These are phyloP conservation scores for Stemphylium lycopersici DNA, from an alignment of 2,329 filamentous ascomycete genomes.

Conservation along the genomic window DNA sequence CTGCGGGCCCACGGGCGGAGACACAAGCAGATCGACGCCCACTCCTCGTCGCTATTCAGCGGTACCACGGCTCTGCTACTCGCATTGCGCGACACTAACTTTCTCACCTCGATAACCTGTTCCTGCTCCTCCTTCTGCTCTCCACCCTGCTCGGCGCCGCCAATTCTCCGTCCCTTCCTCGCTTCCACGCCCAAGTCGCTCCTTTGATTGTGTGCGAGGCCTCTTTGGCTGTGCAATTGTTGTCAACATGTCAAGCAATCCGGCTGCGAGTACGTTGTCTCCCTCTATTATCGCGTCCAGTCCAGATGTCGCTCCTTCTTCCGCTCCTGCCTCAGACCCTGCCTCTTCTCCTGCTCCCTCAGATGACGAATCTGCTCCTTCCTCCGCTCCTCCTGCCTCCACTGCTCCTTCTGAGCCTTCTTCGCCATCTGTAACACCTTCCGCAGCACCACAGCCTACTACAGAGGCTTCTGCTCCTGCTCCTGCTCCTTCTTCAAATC, in stretches of 20 bases:
- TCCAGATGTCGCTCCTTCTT: constrained; percentile 3
- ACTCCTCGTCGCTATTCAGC: constrained; percentile 10
- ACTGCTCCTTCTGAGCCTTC: constrained; percentile 18
- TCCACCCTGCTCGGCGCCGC: constrained; percentile 2
- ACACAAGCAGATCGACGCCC: constrained; percentile 18
- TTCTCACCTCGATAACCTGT: constrained; percentile 21
- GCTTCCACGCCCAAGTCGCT: constrained; percentile 4
- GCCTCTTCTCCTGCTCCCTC: constrained; percentile 21
- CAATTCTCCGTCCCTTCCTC: constrained; percentile 4
- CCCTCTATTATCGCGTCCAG: constrained; percentile 22
- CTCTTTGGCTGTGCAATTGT: constrained; percentile 16
- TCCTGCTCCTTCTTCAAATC: constrained; percentile 17
- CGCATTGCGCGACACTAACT: constrained; percentile 29
- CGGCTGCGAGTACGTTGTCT: constrained; percentile 45
- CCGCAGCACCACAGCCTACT: constrained; percentile 29
- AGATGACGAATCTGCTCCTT: constrained; percentile 1
- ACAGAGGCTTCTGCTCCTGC: constrained; percentile 21
- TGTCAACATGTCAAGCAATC: constrained; percentile 37
- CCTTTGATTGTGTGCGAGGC: constrained; percentile 16
- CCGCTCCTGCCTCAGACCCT: constrained; percentile 16
- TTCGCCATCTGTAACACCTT: constrained; percentile 28
- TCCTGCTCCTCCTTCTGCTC: constrained; percentile 1
- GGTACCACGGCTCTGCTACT: constrained; percentile 20
- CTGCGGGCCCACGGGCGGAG: constrained; percentile 22
- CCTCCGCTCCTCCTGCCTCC: constrained; percentile 7